These are phyloP conservation scores for Aspergillus sclerotiicarbonarius DNA, from an alignment of 495 filamentous ascomycete genomes.

Conservation along the genomic window DNA sequence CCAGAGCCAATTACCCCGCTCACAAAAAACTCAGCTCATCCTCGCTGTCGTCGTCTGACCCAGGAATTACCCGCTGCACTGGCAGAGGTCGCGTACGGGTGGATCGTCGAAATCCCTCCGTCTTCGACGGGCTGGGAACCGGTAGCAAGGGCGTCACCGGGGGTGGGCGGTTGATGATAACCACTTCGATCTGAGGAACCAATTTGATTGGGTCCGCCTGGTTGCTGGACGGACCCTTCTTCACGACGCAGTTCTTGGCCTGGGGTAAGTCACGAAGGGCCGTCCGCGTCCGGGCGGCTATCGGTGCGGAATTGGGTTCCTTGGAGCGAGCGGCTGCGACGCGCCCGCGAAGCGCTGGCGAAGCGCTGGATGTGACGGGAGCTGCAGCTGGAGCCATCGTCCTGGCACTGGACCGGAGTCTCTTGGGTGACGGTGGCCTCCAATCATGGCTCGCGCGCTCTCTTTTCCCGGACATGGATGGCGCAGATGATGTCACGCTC, in stretches of 20 bases:
- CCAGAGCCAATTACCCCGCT: conserved; percentile 4
- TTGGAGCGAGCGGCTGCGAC: not conserved
- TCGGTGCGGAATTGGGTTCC: conserved; percentile 15
- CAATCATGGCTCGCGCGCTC: conserved; percentile 11
- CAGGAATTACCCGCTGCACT: conserved; percentile 26
- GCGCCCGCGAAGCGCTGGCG: not conserved
- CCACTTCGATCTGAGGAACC: conserved; percentile 33
- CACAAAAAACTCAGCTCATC: conserved; percentile 47
- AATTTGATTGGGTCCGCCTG: not conserved
- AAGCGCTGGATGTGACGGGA: conserved; percentile 1
- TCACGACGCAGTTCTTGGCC: conserved; percentile 2
- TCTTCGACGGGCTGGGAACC: not conserved
- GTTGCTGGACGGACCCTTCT: not conserved
- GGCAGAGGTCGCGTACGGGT: not conserved
- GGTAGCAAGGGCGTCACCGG: not conserved
- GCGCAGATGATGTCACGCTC: conserved; percentile 35
- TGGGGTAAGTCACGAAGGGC: conserved; percentile 11
- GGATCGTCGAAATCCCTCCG: not conserved
- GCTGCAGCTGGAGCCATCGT: conserved; percentile 5
- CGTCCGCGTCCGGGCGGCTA: conserved; percentile 24
- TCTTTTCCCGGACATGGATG: conserved; percentile 28
- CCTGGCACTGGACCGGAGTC: conserved; percentile 19
- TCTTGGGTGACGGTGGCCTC: conserved; percentile 27
- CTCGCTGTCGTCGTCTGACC: conserved; percentile 39
- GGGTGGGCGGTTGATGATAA: conserved; percentile 30